These are phyloP conservation scores for Magnaporthiopsis incrustans DNA, from an alignment of 2,329 filamentous ascomycete genomes.

Conservation along the genomic window DNA sequence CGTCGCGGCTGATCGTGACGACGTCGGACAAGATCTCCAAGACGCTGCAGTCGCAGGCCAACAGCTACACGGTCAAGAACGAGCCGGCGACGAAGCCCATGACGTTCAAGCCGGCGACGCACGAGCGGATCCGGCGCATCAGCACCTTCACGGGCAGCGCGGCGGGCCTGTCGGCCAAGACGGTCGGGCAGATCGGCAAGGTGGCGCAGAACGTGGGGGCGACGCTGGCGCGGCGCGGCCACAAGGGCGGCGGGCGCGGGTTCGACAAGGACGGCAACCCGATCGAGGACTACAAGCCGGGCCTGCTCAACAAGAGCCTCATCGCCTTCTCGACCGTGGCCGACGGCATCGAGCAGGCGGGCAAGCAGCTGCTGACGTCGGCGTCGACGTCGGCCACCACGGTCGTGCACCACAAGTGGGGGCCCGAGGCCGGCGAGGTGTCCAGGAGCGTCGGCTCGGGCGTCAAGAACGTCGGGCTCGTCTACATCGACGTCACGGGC, in stretches of 20 bases:
- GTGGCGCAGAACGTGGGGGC: slow-evolving; percentile 89
- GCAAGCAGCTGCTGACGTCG: slow-evolving; percentile 66
- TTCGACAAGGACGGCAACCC: slow-evolving; percentile 63
- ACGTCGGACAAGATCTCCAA: slow-evolving; percentile 73
- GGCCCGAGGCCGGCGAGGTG: slow-evolving; percentile 72
- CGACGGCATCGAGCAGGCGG: slow-evolving; percentile 85
- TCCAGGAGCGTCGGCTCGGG: slow-evolving; percentile 71
- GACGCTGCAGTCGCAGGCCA: slow-evolving; percentile 67
- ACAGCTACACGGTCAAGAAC: slow-evolving; percentile 71
- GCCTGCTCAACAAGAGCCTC: slow-evolving; percentile 87
- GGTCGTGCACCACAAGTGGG: slow-evolving; percentile 85
- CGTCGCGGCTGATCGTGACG: slow-evolving; percentile 87
- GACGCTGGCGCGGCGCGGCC: slow-evolving; percentile 51
- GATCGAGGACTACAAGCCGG: slow-evolving; percentile 68
- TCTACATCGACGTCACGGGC: slow-evolving; percentile 94
- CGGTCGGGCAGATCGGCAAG: slow-evolving; percentile 73
- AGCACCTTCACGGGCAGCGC: slow-evolving; percentile 78
- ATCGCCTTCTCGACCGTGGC: slow-evolving; percentile 95
- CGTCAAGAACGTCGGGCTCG: slow-evolving; percentile 91
- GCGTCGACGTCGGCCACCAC: slow-evolving; percentile 73
- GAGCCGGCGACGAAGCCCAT: slow-evolving; percentile 73
- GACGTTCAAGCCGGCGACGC: slow-evolving; percentile 79
- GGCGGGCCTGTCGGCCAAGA: slow-evolving; percentile 73
- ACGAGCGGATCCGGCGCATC: slow-evolving; percentile 78
- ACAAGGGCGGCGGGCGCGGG: slow-evolving; percentile 46